Base-by-base conservation (phyloP, 2,329 filamentous ascomycete species). In the Diplodia intermedia region DNA sequence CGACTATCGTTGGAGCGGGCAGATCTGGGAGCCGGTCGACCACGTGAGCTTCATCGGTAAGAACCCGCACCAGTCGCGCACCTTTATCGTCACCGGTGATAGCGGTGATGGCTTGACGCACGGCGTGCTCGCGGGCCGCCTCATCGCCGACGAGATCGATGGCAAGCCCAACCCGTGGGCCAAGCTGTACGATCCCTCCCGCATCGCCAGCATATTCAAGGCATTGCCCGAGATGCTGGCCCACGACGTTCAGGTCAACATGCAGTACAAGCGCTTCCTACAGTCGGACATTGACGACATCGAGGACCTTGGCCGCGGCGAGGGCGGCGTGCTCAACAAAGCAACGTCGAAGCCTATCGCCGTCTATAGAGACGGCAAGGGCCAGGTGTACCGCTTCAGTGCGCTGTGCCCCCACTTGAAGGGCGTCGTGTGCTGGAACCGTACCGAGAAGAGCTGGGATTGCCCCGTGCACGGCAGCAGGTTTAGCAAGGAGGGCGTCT, bases 71-170 rank as follows among this genome's bases (percentile, higher is more conserved):
- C 79, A 75, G 14, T 80, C 84, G 47, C 82, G 83, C 72, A 82
- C 83, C 2, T 88, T 83, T 69, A 80, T 88, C 50, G 77, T 86
- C 7, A 88, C 85, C 0, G 86, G 86, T 0, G 86, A 88, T 71
- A 86, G 82, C 2, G 86, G 86, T 1, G 85, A 88, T 69, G 85
- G 86, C 0, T 76, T 88, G 11, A 88, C 86, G 0, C 84, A 88
- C 63, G 85, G 84, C 15, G 83, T 86, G 0, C 71, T 88, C 7
- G 85, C 84, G 0, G 83, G 84, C 0, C 77, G 76, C 49, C 75
- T 88, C 63, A 82, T 88, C 53, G 82, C 85, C 0, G 85, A 88
- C 69, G 80, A 84, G 69, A 86, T 88, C 43, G 80, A 82, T 2
- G 82, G 80, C 3, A 74, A 79, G n/a, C 70, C 77, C 11, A 86